Conservation (phyloP, 1,139 yeast genomes). For the Lodderomyces margitis region DNA sequence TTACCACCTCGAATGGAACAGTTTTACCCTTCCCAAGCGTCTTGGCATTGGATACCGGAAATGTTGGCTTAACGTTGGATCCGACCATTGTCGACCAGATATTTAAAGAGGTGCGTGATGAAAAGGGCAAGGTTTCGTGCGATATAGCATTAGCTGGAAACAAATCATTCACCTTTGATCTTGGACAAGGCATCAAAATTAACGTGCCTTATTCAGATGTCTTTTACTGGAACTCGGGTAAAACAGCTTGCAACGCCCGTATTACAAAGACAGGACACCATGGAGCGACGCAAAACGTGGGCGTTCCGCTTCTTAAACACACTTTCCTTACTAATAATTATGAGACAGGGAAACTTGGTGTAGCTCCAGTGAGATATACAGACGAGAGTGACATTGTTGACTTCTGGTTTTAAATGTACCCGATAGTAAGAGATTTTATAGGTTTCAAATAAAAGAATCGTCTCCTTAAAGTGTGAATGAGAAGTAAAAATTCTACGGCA, state of each 20-base stretch:
- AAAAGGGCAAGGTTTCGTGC: neutral
- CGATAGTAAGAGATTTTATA: too few species aligned
- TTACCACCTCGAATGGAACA: neutral
- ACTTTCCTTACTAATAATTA: constrained; percentile 35
- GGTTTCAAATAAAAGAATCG: too few species aligned
- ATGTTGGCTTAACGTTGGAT: neutral
- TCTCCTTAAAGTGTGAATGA: neutral
- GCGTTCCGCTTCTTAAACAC: constrained; percentile 42
- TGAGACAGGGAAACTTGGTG: constrained; percentile 7
- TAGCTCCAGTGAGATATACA: constrained; percentile 7
- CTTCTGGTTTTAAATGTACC: constrained; percentile 11
- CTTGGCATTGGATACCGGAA: neutral
- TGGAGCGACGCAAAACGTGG: constrained; percentile 11
- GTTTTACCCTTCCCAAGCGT: neutral
- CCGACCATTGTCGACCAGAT: neutral
- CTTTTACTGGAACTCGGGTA: neutral
- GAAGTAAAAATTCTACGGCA: neutral
- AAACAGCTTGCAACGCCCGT: neutral
- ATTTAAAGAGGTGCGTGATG: neutral
- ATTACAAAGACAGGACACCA: too few species aligned
- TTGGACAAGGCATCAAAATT: constrained; percentile 2
- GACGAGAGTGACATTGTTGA: constrained; percentile 6
- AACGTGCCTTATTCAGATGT: constrained; percentile 4
- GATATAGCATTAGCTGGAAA: neutral
- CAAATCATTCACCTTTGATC: constrained; percentile 3